Conservation (phyloP, 805 yeast species). For the Schwanniomyces pseudopolymorphus region DNA sequence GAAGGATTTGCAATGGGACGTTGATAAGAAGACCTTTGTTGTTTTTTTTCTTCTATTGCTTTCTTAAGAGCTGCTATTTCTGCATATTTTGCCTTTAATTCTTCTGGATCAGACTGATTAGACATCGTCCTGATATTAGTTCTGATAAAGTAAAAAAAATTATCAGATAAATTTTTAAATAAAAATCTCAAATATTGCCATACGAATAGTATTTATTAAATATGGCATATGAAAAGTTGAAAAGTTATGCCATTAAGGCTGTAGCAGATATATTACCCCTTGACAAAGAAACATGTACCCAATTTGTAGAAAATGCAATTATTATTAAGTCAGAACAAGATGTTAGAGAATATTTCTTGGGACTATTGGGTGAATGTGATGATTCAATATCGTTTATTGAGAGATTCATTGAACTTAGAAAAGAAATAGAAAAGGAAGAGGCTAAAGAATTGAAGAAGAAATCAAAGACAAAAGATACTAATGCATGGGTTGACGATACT, state of each 20-base stretch:
- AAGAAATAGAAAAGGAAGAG: constrained; percentile 20
- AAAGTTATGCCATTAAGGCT: constrained; percentile 25
- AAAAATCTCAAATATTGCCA: not conserved
- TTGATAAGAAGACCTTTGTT: constrained; percentile 1
- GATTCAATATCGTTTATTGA: constrained; percentile 49
- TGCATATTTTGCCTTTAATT: constrained; percentile 23
- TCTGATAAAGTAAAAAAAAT: not conserved
- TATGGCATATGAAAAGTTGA: constrained; percentile 15
- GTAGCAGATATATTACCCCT: constrained; percentile 49
- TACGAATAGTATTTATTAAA: not conserved
- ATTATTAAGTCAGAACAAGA: constrained; percentile 47
- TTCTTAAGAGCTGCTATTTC: constrained; percentile 28
- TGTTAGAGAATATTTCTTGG: constrained; percentile 52
- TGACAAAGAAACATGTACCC: constrained; percentile 54
- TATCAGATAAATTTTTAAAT: not conserved
- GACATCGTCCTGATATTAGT: not conserved
- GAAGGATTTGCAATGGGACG: not conserved
- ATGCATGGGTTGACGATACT: constrained; percentile 1
- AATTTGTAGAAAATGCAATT: constrained; percentile 55
- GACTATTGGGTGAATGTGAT: constrained; percentile 58
- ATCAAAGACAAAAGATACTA: not conserved
- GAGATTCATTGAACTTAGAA: constrained; percentile 40
- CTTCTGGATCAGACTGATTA: constrained; percentile 15
- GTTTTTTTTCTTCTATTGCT: constrained; percentile 22
- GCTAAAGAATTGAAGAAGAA: not conserved